Conservation (phyloP, 257 asterid species). For the Thymus mandschuricus region DNA sequence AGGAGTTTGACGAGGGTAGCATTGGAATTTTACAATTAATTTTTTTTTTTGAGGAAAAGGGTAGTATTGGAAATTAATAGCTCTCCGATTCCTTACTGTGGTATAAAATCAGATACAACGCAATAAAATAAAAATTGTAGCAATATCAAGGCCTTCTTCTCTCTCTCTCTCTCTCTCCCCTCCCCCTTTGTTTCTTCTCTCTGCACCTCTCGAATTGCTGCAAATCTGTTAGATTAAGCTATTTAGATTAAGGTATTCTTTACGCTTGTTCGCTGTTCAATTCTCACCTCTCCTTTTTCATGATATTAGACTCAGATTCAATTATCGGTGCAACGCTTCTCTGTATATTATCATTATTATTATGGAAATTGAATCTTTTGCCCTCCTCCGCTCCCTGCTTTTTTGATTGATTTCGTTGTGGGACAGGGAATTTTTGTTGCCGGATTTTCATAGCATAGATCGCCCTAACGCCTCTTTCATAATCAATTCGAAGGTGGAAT, state of each 20-base stretch:
- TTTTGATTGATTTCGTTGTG: conserved; percentile 32
- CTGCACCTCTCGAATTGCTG: conserved; percentile 38
- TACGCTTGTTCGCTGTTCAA: conserved; percentile 26
- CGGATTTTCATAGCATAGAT: conserved; percentile 22
- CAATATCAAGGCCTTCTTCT: conserved; percentile 12
- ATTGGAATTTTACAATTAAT: too few species aligned
- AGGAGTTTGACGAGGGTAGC: too few species aligned
- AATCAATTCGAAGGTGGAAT: conserved; percentile 20
- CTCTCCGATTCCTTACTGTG: conserved; percentile 9
- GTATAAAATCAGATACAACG: conserved; percentile 21
- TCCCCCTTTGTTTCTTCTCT: conserved; percentile 8
- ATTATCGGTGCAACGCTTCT: conserved; percentile 30
- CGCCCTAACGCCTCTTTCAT: conserved; percentile 5
- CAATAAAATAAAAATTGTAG: not conserved
- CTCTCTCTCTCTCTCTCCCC: conserved; percentile 12
- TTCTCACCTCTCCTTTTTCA: not conserved
- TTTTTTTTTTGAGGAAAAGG: not conserved
- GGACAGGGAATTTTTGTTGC: conserved; percentile 26
- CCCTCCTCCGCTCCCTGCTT: conserved; percentile 17
- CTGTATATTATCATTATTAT: conserved; percentile 23
- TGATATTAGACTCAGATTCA: conserved; percentile 21
- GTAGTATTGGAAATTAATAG: conserved; percentile 12
- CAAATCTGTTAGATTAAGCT: conserved; percentile 37
- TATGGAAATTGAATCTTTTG: conserved; percentile 31
- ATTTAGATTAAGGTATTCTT: conserved; percentile 38